phyloP scores from a whole-genome alignment of 345 rosid species.

The Citrus australasica region DNA sequence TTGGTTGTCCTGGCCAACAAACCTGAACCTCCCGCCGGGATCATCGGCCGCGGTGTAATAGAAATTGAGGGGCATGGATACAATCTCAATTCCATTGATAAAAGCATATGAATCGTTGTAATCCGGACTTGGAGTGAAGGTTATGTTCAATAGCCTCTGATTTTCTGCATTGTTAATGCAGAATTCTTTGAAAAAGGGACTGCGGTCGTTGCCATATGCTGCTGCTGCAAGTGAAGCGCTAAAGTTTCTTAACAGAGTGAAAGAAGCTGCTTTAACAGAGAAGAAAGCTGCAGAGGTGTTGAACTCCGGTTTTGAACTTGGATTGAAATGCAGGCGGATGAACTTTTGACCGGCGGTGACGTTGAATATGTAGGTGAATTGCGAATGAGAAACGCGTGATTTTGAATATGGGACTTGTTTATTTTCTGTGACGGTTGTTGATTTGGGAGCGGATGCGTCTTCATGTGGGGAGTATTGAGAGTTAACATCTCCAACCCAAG shows the following conservation, averaged over 20 bases:
- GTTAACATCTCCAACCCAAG: not conserved
- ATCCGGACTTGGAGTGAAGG: conserved; percentile 5
- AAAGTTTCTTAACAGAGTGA: conserved; percentile 7
- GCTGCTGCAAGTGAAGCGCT: not conserved
- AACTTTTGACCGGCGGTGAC: conserved; percentile 19
- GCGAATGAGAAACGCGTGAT: not conserved
- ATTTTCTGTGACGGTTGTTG: fast-evolving
- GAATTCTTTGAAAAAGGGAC: not conserved
- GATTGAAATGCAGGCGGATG: conserved; percentile 22
- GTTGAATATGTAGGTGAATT: not conserved
- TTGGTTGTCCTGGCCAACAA: not conserved
- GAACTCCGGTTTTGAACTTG: not conserved
- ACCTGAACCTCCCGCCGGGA: not conserved
- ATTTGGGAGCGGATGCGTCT: not conserved
- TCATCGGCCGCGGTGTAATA: not conserved
- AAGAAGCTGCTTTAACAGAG: conserved; percentile 14
- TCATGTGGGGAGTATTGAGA: not conserved
- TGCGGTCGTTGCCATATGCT: not conserved
- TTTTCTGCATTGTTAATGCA: not conserved
- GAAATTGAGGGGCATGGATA: not conserved
- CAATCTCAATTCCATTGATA: conserved; percentile 6
- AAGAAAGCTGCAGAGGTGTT: conserved; percentile 9
- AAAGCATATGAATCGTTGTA: not conserved
- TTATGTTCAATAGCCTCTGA: not conserved
- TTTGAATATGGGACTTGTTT: not conserved